Conservation (phyloP, 1,139 yeast genomes). For the Yamadazyma atmosphaerica region DNA sequence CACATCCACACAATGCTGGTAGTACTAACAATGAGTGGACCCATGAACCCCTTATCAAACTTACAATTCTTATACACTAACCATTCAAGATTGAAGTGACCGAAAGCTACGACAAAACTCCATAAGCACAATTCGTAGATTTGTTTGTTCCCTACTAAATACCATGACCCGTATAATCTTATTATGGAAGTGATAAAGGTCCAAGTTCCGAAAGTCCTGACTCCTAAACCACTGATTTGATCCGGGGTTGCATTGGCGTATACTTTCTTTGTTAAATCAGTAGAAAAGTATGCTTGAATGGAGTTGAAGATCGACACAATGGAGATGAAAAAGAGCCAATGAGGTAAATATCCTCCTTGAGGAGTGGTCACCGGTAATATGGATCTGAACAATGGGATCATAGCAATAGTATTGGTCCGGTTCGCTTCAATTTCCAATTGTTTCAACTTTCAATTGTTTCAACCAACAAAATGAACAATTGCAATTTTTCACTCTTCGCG, state of each 20-base stretch:
- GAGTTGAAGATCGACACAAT: slow-evolving; percentile 91
- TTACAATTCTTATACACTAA: slow-evolving; percentile 73
- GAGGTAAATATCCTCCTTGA: slow-evolving; percentile 43
- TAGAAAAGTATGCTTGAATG: slow-evolving; percentile 74
- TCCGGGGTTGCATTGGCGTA: slow-evolving; percentile 64
- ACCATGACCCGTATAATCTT: slow-evolving; percentile 84
- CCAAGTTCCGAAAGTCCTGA: slow-evolving; percentile 98
- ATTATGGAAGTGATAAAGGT: slow-evolving; percentile 83
- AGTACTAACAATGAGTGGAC: slow-evolving; percentile 73
- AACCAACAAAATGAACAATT: too few species aligned
- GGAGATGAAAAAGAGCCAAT: slow-evolving; percentile 62
- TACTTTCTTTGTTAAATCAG: slow-evolving; percentile 75
- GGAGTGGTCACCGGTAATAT: slow-evolving; percentile 29
- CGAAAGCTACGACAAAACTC: slow-evolving; percentile 80
- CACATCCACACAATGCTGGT: slow-evolving; percentile 63
- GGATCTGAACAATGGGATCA: slow-evolving; percentile 10
- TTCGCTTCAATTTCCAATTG: too few species aligned
- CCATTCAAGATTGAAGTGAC: slow-evolving; percentile 87
- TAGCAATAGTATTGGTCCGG: too few species aligned
- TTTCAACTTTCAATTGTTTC: too few species aligned
- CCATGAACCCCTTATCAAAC: slow-evolving; percentile 84
- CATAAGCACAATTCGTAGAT: slow-evolving; percentile 78
- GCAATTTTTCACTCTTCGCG: too few species aligned
- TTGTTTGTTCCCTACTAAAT: slow-evolving; percentile 57
- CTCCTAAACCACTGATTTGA: slow-evolving; percentile 71